Evolutionary conservation across 2,329 filamentous ascomycete genomes (phyloP).

Genomic region (Aspergillus sp.): DNA sequence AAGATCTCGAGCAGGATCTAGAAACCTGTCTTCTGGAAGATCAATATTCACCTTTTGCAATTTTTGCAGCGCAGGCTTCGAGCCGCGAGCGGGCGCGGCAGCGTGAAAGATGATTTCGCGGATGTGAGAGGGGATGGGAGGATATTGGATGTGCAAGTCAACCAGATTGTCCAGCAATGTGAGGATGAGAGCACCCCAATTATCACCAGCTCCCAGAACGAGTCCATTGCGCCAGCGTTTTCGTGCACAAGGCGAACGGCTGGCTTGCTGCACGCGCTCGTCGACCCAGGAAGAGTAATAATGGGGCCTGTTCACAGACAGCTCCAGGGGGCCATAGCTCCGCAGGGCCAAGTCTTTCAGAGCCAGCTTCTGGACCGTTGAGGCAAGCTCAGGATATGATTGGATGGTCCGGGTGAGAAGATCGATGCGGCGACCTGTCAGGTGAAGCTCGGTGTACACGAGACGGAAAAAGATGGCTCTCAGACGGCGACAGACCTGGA

Average conservation of each 20-base stretch:
- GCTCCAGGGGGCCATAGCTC: neutral
- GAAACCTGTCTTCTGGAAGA: neutral
- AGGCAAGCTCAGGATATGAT: slow-evolving; percentile 1
- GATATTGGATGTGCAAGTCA: neutral
- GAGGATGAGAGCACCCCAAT: slow-evolving; percentile 14
- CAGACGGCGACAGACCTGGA: slow-evolving; percentile 15
- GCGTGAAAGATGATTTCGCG: neutral
- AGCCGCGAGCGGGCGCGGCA: neutral
- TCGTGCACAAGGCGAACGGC: neutral
- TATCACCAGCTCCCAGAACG: neutral
- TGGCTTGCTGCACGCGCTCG: neutral
- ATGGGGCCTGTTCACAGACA: neutral
- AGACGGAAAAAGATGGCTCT: neutral
- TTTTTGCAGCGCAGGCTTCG: neutral
- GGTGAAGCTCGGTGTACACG: neutral
- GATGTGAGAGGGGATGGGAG: neutral
- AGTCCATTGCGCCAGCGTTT: slow-evolving; percentile 2
- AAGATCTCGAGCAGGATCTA: neutral
- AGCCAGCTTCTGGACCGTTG: neutral
- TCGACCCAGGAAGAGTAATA: neutral
- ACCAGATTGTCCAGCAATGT: slow-evolving; percentile 3
- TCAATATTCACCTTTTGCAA: neutral
- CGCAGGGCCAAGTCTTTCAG: neutral
- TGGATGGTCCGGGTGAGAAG: slow-evolving; percentile 4
- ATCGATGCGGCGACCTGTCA: neutral